Percentiles rank a stretch among this genome's conserved stretches.
Evolutionary conservation across 2,329 filamentous ascomycete species (phyloP).

Genomic region (Gnomoniopsis sp.): DNA sequence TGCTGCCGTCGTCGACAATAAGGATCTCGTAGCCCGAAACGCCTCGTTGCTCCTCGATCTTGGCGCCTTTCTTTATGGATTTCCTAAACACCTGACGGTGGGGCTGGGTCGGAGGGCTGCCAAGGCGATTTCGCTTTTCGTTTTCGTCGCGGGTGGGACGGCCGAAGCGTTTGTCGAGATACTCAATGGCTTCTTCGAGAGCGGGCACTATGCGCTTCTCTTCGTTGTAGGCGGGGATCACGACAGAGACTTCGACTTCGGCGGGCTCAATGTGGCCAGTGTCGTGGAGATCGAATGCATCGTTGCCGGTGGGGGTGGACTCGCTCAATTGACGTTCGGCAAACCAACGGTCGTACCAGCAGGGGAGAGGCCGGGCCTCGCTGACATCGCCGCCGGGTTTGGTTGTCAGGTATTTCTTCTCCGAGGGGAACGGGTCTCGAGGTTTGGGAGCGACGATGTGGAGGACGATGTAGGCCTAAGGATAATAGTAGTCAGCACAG

Average conservation of each 20-base stretch:
- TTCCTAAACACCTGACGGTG: conserved; percentile 34
- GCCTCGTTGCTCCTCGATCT: conserved; percentile 25
- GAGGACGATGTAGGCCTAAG: conserved; percentile 63
- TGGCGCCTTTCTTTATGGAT: conserved; percentile 22
- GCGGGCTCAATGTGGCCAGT: conserved; percentile 66
- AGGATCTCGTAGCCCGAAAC: conserved; percentile 83
- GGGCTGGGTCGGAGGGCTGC: conserved; percentile 28
- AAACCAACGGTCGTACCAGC: conserved; percentile 80
- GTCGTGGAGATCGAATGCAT: conserved; percentile 40
- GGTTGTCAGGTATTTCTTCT: conserved; percentile 82
- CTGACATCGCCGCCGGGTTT: conserved; percentile 55
- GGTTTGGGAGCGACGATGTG: conserved; percentile 78
- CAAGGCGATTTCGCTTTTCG: conserved; percentile 24
- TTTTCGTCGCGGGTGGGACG: conserved; percentile 30
- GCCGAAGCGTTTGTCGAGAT: conserved; percentile 76
- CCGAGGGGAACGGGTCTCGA: conserved; percentile 67
- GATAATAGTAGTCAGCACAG: background rate
- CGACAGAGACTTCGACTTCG: conserved; percentile 82
- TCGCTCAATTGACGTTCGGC: conserved; percentile 54
- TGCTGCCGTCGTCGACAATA: conserved; percentile 85
- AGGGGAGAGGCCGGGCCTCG: conserved; percentile 61
- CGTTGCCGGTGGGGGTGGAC: conserved; percentile 31
- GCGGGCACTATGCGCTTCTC: conserved; percentile 78
- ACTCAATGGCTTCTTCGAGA: conserved; percentile 85
- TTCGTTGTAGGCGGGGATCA: conserved; percentile 96